A percentile compares a stretch with the other conserved stretches of the same genome.
These are phyloP conservation scores for Juglanconis sp. DNA, from an alignment of 2,329 filamentous ascomycete genomes.

Conservation along the genomic window DNA sequence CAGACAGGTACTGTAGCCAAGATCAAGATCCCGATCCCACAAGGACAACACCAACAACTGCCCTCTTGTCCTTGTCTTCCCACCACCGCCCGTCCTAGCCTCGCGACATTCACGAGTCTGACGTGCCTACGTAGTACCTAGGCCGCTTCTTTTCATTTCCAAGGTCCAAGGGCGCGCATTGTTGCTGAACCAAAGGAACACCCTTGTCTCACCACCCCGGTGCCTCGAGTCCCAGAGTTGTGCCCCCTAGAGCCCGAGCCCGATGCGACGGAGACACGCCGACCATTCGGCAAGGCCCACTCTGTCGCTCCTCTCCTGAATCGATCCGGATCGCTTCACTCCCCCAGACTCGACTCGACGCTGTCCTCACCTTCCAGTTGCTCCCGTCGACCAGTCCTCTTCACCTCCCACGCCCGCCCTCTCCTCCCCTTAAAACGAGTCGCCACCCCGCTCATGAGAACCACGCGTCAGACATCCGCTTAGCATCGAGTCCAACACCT, in stretches of 20 bases:
- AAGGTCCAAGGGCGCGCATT: background rate
- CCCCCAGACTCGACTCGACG: background rate
- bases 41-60: too few relatives aligned
- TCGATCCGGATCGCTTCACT: conserved; percentile 10
- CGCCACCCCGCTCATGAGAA: conserved; percentile 12
- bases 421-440: conserved; percentile 1
- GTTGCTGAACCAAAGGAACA: background rate
- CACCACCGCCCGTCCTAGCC: too few relatives aligned
- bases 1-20: too few relatives aligned
- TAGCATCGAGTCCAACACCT: conserved; percentile 5
- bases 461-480: conserved; percentile 9
- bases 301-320: conserved; percentile 19
- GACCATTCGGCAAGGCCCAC: conserved; percentile 17
- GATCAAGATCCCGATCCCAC: too few relatives aligned
- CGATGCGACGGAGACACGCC: conserved; percentile 17
- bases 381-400: background rate
- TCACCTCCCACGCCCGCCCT: background rate
- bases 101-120: too few relatives aligned
- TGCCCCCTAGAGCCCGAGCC: background rate
- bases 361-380: background rate
- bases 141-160: background rate
- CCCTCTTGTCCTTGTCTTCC: too few relatives aligned
- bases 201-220: background rate
- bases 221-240: too few relatives aligned
- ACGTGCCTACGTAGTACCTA: too few relatives aligned